Percentiles rank a stretch among this genome's conserved stretches.
These are phyloP conservation scores for Isochrysis galbana DNA, from an alignment of 78 protist genomes.

Conservation along the genomic window DNA sequence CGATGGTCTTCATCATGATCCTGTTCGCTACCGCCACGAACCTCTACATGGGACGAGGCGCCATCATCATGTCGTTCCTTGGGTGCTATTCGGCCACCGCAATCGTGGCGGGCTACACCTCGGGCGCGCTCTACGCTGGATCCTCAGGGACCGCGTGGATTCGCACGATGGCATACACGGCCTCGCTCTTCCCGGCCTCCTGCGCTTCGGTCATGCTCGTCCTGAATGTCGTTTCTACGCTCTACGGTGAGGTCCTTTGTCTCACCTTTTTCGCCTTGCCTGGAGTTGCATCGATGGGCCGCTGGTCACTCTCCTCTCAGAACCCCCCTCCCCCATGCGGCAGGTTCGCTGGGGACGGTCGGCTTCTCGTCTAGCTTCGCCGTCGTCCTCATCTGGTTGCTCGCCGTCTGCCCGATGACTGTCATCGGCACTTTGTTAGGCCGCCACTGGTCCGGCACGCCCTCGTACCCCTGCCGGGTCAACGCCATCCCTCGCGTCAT, in stretches of 20 bases:
- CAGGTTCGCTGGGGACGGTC: too few species aligned
- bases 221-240: too few species aligned
- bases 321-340: too few species aligned
- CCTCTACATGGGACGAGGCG: constrained; percentile 60
- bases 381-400: constrained; percentile 62
- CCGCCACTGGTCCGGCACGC: not conserved
- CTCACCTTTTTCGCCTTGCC: too few species aligned
- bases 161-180: constrained; percentile 59
- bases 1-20: constrained; percentile 48
- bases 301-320: too few species aligned
- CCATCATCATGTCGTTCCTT: constrained; percentile 49
- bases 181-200: constrained; percentile 54
- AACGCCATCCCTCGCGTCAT: constrained; percentile 76
- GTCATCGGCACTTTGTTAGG: constrained; percentile 74
- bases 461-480: constrained; percentile 51
- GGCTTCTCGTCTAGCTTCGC: too few species aligned
- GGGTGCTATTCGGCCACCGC: constrained; percentile 61
- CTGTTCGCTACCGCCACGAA: constrained; percentile 22
- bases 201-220: not conserved
- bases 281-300: too few species aligned
- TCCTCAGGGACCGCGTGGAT: constrained; percentile 70
- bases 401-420: constrained; percentile 78
- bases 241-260: too few species aligned
- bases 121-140: not conserved
- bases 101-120: constrained; percentile 32